phyloP scores from a whole-genome alignment of 805 yeast genomes.

The Suhomyces prunicola region DNA sequence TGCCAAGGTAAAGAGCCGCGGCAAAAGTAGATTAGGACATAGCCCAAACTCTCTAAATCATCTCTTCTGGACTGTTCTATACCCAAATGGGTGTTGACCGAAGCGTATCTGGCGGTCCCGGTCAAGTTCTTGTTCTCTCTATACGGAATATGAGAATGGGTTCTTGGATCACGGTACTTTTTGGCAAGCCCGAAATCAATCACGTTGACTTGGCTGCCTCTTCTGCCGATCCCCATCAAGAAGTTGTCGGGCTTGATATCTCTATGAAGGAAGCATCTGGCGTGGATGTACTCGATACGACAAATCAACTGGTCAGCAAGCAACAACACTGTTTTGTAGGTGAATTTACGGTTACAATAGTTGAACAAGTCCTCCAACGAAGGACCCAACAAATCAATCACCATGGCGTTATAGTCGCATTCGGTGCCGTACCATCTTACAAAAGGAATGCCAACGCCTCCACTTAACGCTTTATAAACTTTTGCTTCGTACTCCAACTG shows the following conservation, averaged over 20 bases:
- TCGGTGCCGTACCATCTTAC: slow-evolving; percentile 97
- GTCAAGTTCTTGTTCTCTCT: slow-evolving; percentile 94
- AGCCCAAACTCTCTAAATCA: slow-evolving; percentile 92
- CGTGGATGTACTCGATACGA: slow-evolving; percentile 93
- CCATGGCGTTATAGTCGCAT: slow-evolving; percentile 95
- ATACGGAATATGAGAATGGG: slow-evolving; percentile 93
- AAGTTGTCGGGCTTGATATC: slow-evolving; percentile 85
- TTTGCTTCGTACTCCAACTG: slow-evolving; percentile 96
- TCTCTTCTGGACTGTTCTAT: slow-evolving; percentile 96
- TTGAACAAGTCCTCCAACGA: slow-evolving; percentile 93
- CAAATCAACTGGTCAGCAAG: slow-evolving; percentile 93
- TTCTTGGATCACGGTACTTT: slow-evolving; percentile 89
- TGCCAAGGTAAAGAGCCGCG: slow-evolving; percentile 98
- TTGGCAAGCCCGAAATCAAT: slow-evolving; percentile 94
- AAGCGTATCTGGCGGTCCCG: slow-evolving; percentile 96
- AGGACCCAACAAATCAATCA: slow-evolving; percentile 92
- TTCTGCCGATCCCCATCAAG: slow-evolving; percentile 84
- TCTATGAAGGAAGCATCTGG: slow-evolving; percentile 84
- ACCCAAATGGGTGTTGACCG: slow-evolving; percentile 93
- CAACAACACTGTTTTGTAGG: slow-evolving; percentile 87
- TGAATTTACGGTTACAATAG: slow-evolving; percentile 90
- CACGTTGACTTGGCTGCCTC: slow-evolving; percentile 93
- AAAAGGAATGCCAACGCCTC: slow-evolving; percentile 96
- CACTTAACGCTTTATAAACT: slow-evolving; percentile 89
- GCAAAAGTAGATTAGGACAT: slow-evolving; percentile 90